A percentile compares a stretch with the other conserved stretches of the same genome.
phyloP scores from a whole-genome alignment of 2,329 filamentous ascomycete species.

The Stemphylium beticola region DNA sequence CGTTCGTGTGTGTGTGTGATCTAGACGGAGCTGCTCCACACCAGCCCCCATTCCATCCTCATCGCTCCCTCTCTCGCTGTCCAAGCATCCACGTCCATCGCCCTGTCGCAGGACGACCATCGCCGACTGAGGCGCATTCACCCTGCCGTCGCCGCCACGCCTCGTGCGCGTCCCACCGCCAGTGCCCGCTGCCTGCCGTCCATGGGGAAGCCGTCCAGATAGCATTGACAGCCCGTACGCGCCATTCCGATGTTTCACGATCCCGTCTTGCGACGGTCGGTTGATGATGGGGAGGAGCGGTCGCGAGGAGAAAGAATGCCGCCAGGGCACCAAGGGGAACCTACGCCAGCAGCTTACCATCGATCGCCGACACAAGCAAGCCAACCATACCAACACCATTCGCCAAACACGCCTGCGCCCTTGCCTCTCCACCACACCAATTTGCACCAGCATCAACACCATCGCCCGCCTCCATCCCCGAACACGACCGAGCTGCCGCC shows the following conservation, averaged over 20 bases:
- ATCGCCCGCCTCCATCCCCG: slow-evolving; percentile 34
- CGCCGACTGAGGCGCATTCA: slow-evolving; percentile 24
- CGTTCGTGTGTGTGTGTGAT: slow-evolving; percentile 27
- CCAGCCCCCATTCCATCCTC: slow-evolving; percentile 19
- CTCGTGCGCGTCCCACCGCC: slow-evolving; percentile 10
- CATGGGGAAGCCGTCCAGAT: slow-evolving; percentile 17
- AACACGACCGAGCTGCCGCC: slow-evolving; percentile 49
- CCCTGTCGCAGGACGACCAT: slow-evolving; percentile 17
- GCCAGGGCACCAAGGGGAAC: slow-evolving; percentile 44
- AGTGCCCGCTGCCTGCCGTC: slow-evolving; percentile 13
- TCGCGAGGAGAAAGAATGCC: slow-evolving; percentile 42
- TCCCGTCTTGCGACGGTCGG: slow-evolving; percentile 36
- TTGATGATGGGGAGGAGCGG: slow-evolving; percentile 38
- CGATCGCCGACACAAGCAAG: slow-evolving; percentile 47
- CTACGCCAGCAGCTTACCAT: slow-evolving; percentile 43
- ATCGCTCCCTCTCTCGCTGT: slow-evolving; percentile 10
- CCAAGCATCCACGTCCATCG: slow-evolving; percentile 13
- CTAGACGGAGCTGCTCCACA: slow-evolving; percentile 21
- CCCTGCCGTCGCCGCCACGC: slow-evolving; percentile 11
- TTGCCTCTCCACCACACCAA: slow-evolving; percentile 32
- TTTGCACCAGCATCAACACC: slow-evolving; percentile 39
- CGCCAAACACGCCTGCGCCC: slow-evolving; percentile 43
- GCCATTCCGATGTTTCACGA: slow-evolving; percentile 37
- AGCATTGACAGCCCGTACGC: slow-evolving; percentile 9
- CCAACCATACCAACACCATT: slow-evolving; percentile 46